phyloP scores from a whole-genome alignment of 345 rosid species.

The Lepidium sativum region DNA sequence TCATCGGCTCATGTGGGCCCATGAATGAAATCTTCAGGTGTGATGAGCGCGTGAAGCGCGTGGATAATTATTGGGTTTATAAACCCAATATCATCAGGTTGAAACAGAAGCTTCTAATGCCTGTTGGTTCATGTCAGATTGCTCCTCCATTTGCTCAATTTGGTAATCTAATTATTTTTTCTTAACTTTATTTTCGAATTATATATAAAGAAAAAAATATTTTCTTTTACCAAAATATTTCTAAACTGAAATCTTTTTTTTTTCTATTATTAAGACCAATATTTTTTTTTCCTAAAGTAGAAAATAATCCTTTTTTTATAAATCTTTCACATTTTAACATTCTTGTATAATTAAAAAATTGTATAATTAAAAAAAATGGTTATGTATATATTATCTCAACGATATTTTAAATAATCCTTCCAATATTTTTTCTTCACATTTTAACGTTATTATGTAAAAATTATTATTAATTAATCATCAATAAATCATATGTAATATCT shows the following conservation, averaged over 20 bases:
- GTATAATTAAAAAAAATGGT: neutral
- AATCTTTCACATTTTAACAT: neutral
- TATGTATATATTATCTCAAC: neutral
- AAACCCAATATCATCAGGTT: conserved; percentile 45
- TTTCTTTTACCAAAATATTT: too few species aligned
- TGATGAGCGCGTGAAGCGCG: conserved; percentile 50
- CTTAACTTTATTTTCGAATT: neutral
- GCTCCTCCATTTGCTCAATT: conserved; percentile 36
- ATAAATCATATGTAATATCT: neutral
- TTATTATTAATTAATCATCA: neutral
- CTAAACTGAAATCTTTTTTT: neutral
- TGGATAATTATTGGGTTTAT: conserved; percentile 60
- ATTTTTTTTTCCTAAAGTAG: neutral
- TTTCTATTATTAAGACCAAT: neutral
- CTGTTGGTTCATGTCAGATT: conserved; percentile 76
- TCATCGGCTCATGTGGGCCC: conserved; percentile 64
- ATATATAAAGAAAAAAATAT: too few species aligned
- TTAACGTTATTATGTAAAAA: neutral
- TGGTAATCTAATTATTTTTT: conserved; percentile 24
- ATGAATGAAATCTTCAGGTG: conserved; percentile 79
- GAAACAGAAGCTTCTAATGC: conserved; percentile 62
- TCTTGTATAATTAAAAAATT: too few species aligned
- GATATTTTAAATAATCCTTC: too few species aligned
- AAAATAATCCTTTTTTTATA: neutral
- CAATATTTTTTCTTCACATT: neutral